phyloP scores from a whole-genome alignment of 2,329 filamentous ascomycete genomes.

The Keithomyces neogunnii region DNA sequence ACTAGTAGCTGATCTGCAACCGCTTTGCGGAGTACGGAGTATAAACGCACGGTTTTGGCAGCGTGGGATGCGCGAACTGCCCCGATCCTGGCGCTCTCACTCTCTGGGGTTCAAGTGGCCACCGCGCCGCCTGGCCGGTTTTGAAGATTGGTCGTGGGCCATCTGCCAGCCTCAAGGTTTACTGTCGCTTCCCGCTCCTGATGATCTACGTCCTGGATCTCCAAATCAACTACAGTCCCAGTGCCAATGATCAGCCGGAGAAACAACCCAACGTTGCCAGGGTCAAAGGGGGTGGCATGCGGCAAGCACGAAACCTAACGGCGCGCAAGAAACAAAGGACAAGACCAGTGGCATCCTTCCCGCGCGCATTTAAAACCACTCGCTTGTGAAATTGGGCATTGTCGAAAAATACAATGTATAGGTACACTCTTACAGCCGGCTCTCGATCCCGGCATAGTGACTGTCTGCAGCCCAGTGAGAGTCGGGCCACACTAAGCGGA shows the following conservation, averaged over 20 bases:
- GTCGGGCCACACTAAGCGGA: conserved; percentile 87
- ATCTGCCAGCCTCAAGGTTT: neutral
- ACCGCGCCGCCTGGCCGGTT: neutral
- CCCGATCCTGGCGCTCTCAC: neutral
- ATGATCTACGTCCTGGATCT: no score
- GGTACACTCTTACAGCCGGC: conserved; percentile 52
- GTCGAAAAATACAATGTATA: neutral
- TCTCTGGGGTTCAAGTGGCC: neutral
- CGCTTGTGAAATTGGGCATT: neutral
- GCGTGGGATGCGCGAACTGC: neutral
- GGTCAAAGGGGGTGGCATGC: no score
- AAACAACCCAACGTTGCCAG: no score
- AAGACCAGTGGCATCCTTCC: no score
- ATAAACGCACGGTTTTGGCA: no score
- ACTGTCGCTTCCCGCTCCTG: neutral
- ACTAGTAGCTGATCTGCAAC: neutral
- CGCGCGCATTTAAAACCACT: neutral
- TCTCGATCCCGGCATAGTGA: conserved; percentile 62
- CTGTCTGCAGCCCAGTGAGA: conserved; percentile 72
- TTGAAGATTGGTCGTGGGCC: neutral
- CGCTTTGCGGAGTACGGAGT: no score
- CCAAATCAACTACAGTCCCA: no score
- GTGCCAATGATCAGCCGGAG: no score
- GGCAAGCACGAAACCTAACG: no score
- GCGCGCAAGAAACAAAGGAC: no score